phyloP scores from a whole-genome alignment of 495 filamentous ascomycete genomes.

The Aspergillus haitiensis region DNA sequence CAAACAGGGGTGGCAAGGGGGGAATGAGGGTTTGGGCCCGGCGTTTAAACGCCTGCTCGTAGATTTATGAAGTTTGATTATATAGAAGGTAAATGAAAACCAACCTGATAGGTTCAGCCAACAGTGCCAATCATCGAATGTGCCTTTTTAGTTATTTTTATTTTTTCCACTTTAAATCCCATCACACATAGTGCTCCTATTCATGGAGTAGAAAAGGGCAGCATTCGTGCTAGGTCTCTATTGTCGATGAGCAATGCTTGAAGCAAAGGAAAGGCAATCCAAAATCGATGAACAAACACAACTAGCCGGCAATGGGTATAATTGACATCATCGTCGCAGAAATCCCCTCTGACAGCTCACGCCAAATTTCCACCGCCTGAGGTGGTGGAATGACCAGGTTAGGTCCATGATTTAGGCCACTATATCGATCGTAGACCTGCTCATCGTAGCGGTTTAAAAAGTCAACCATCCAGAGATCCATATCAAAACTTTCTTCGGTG shows the following conservation, averaged over 20 bases:
- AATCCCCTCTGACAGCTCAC: conserved; percentile 4
- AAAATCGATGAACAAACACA: too few species aligned
- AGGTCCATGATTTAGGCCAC: neutral
- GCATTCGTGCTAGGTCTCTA: too few species aligned
- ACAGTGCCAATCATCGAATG: too few species aligned
- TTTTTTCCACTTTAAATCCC: neutral
- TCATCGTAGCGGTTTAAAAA: conserved; percentile 15
- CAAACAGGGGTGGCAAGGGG: conserved; percentile 13
- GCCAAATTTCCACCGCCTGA: conserved; percentile 4
- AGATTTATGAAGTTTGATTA: neutral
- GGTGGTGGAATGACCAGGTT: neutral
- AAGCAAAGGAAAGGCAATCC: too few species aligned
- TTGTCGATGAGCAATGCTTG: too few species aligned
- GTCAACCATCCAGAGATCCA: conserved; percentile 13
- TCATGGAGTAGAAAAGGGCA: neutral
- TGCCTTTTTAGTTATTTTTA: neutral
- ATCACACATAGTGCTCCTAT: neutral
- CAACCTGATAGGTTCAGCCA: neutral
- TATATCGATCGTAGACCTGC: conserved; percentile 6
- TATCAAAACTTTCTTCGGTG: conserved; percentile 11
- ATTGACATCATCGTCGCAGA: neutral
- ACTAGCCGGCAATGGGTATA: neutral
- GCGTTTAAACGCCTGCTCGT: neutral
- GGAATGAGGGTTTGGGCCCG: conserved; percentile 16
- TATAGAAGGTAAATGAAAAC: neutral